Base-by-base conservation (phyloP, 202 grass and related monocot species). In the Brachypodium distachyon region DNA sequence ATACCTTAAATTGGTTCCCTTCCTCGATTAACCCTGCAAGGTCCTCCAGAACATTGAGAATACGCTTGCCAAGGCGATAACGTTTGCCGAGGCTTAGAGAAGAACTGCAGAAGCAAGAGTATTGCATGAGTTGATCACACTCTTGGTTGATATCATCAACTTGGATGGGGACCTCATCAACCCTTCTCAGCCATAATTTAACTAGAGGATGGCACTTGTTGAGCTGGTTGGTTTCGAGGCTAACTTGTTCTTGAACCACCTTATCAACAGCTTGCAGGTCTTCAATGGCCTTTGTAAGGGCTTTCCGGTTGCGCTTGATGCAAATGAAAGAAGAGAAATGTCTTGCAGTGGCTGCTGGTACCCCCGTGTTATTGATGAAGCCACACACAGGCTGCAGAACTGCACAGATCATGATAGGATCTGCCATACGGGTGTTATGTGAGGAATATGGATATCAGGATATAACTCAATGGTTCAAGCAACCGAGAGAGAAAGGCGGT, bases 201-300 rank as follows among this genome's bases (percentile, higher is more conserved):
- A 93, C 91, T 43, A 18, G 66, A n/a, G 74, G 83, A 69, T 80
- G 29, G n/a, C 84, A 90, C 14, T 78, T 11, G 2, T 85, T 66
- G 9, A 85, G 38, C 12, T 80, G 61, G 6, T 75, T 76, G 26
- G 21, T 82, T 27, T 85, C 81, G 25, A 41, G 26, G 12, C 4
- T 61, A 2, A 93, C 84, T 65, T 90, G 42, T 6, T 9, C 70
- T 53, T 33, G 42, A 28, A 93, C 81, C 56, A 33, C 48, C 47
- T 79, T 74, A 7, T 21, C 10, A 22, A 67, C 14, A 72, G 73
- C 84, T 53, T 48, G 66, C 6, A 90, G 42, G 13, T 77, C 51
- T 22, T 78, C 64, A 6, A 0, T 38, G 12, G 61, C 12, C 61
- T 85, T 43, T 38, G 32, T 39, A 21, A 87, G 84, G 3, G 9